Base-by-base conservation (phyloP, 2,329 filamentous ascomycete genomes). In the Fusarium tjaetaba region DNA sequence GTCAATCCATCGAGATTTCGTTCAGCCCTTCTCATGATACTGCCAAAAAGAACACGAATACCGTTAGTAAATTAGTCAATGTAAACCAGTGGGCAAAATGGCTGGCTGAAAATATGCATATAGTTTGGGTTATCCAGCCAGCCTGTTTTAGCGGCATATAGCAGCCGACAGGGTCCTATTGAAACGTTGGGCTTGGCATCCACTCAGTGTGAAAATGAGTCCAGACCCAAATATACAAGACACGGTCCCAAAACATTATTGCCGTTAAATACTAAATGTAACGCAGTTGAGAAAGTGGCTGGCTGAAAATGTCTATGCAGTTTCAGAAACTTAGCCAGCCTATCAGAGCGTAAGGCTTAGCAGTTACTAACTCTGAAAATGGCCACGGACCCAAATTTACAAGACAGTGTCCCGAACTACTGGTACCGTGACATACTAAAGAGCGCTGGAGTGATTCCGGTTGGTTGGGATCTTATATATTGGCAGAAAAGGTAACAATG, bases 1-100 rank as follows among this genome's bases (percentile, higher is more conserved):
- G n/a, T 11, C 45, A 13, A 15, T 46, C 14, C 20, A 26, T 28
- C 24, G 11, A 45, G 24, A 22, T 28, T 28, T 15, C 16, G 22
- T 39, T 22, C 18, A 30, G 11, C 26, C 3, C 18, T 28, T 20
- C 18, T 10, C 26, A 28, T 28, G 7, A 46, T 9, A 28, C 11
- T 2, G 26, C 26, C 18, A 28, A 46, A 46, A 46, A 30, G 7
- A 45, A 46, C 43, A 10, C 22, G 11, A 15, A 42, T 2, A 15
- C 13, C 8, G 26, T 28, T 5, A 15, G 5, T 2, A 28, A 28
- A 8, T 14, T 14, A 4, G 5, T 4, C 2, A 28, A 14, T 14
- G 20, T 14, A 14, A 30, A 5, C 3, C 3, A 28, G 18, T 7
- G 14, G 4, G 26, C 5, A 22, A 20, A 22, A 46, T 20, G 26